Evolutionary conservation across 2,329 filamentous ascomycete species (phyloP), one percentile per base, ranked within the genome.

Genomic region (Aspergillus glaucus): DNA sequence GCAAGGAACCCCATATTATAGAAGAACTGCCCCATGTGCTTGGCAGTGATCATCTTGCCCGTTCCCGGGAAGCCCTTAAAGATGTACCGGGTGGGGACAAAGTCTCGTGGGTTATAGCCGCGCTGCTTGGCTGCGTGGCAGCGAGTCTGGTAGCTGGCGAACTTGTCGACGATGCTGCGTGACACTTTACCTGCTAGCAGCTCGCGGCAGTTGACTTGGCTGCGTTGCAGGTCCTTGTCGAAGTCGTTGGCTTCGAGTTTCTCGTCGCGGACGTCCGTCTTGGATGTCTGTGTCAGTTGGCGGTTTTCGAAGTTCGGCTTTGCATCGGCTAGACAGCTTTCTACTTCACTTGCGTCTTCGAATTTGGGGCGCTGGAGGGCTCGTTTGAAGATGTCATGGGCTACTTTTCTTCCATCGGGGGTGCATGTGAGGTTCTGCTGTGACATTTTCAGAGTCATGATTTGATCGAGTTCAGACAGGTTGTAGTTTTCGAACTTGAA

Each of bases 1-100:
- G 77, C 68, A 0, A 90, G 69, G 42, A 88, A 81, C 0, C 85
- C 86, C 73, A 88, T 79, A 56, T 88, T 82, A 60, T 86, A 88
- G 58, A 79, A 89, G 0, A 89, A 72, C 54, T 86, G 79, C 9
- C 85, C 85, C 75, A 89, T 85, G 52, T 82, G 85, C 9, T 75
- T 14, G 6, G 87, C 87, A 0, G 76, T 87, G 0, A 82, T 82
- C 0, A 85, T 87, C 59, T 88, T 89, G 0, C 85, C 86, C 0
- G 85, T 88, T 0, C 77, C 76, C 74, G 55, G 50, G 5, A 28
- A 40, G 2, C 43, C 50, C 21, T 47, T 46, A 43, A 51, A 50
- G 24, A 52, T 26, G 21, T 46, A 52, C 2, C 10, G 43, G 9
- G 47, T 49, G 3, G 49, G 50, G 1, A 46, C 34, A 6, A n/a